Base-by-base conservation (phyloP, 768 basidiomycete genomes). In the Mycena polygramma region DNA sequence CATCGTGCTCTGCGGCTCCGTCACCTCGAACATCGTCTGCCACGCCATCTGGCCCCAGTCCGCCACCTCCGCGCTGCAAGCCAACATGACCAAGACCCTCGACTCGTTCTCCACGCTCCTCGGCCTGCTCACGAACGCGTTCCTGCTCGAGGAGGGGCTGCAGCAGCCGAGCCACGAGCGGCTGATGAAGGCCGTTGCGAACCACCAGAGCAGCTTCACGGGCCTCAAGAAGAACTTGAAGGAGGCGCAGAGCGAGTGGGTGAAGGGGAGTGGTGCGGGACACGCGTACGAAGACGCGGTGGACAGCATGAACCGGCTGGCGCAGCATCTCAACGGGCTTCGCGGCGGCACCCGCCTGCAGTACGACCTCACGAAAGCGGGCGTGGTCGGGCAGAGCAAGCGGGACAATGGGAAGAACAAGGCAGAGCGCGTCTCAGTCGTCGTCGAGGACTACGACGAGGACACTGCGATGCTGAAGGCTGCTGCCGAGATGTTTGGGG, bases 301-400 rank as follows among this genome's bases (percentile, higher is more conserved):
- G 14, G 91, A 91, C 68, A 92, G 92, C 75, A 84, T 99, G 75
- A 97, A 94, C 68, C 85, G 96, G 20, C 88, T 99, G 7, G 98
- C 95, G 1, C 97, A 99, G 77, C 97, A 99, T 82, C 81, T 99
- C 46, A 96, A 92, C 65, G 96, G 97, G 30, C 83, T 99, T 68
- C 82, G 97, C 55, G 91, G 93, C 66, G 94, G 96, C 1, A 95
- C 92, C 8, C 87, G 89, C 41, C 79, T 99, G 43, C 96, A 98
- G 77, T 90, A 92, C 70, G 94, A 97, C 57, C 79, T 98, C 36
- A 88, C 92, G 17, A 88, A 87, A 73, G 92, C 93, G 2, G 83
- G 84, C 20, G 75, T 78, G 49, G 76, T 79, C 37, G 75, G 68
- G 22, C 77, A 60, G 43, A 70, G 57, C 61, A 75, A 69, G 62